Conservation (phyloP, 2,329 filamentous ascomycete species). For the Penicillium sp. region DNA sequence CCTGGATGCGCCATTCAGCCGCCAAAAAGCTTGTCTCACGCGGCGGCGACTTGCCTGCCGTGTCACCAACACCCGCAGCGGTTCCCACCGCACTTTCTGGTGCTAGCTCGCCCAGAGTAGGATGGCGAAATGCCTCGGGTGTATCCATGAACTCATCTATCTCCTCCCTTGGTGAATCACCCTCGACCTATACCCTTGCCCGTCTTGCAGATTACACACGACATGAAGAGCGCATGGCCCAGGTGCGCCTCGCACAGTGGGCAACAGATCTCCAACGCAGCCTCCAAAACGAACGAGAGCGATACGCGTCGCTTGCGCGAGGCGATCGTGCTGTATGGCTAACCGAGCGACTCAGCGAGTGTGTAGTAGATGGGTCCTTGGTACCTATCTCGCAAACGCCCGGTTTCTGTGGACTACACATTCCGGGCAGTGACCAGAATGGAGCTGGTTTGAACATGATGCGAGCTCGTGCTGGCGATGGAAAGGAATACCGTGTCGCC, state of each 20-base stretch:
- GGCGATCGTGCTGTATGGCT: constrained; percentile 71
- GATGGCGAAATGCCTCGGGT: constrained; percentile 25
- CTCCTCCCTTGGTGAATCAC: constrained; percentile 31
- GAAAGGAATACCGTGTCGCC: constrained; percentile 39
- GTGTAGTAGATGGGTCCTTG: constrained; percentile 66
- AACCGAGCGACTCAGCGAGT: constrained; percentile 67
- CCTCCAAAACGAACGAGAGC: constrained; percentile 70
- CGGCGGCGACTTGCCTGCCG: constrained; percentile 51
- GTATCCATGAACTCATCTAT: constrained; percentile 33
- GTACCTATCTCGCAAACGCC: constrained; percentile 54
- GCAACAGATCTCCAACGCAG: constrained; percentile 78
- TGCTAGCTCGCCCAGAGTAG: constrained; percentile 1
- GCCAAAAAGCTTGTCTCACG: constrained; percentile 80
- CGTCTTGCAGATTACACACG: constrained; percentile 63
- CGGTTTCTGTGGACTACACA: constrained; percentile 33
- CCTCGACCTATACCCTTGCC: constrained; percentile 62
- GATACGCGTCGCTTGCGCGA: constrained; percentile 66
- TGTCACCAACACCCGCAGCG: constrained; percentile 12
- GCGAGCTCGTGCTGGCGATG: constrained; percentile 30
- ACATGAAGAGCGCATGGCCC: constrained; percentile 63
- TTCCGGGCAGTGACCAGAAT: constrained; percentile 29
- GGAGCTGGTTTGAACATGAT: constrained; percentile 29
- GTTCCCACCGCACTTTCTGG: constrained; percentile 25
- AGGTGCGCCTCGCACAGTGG: constrained; percentile 79
- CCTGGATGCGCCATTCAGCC: constrained; percentile 79